Evolutionary conservation across 2,329 filamentous ascomycete genomes (phyloP), one percentile per base, ranked within the genome.

Genomic region (Stemphylium beticola): DNA sequence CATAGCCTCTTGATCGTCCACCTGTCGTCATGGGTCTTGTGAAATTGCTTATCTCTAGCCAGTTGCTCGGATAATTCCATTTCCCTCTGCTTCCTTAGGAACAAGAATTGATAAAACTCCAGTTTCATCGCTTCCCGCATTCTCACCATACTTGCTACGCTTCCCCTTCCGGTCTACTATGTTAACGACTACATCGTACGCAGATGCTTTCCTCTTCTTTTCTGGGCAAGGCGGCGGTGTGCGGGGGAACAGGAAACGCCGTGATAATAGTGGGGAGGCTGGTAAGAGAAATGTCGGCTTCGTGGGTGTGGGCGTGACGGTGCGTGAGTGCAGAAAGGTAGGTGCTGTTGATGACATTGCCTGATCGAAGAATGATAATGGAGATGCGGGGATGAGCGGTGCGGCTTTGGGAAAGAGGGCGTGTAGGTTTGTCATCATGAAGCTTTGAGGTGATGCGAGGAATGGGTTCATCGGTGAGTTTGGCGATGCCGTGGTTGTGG

Each of bases 281-380:
- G 31, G 15, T 11, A 40, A 39, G 17, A 40, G 39, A 17, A 49
- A 54, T 8, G 45, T 54, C 26, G 12, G 31, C 0, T 18, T 49
- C 17, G 36, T 17, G 31, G 22, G 31, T 22, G 39, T 18, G 11
- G 31, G 42, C 14, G 29, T 12, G 33, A 24, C 22, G n/a, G 24
- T 46, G 41, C 10, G 45, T 29, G 24, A 26, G 14, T 9, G 57
- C 45, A 17, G 57, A 62, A 15, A 61, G 41, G 24, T 47, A 20
- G 39, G 34, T 26, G 40, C 40, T 15, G 24, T 44, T 17, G 47
- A 41, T 10, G 41, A 51, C 20, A 50, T 10, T 4, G 36, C 40
- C 29, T 39, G 31, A 17, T 68, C 60, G 20, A 68, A 67, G 5
- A 67, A 42, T 0, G 64, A 65, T 2, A 67, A 37, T 2, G 61